Evolutionary conservation across 768 basidiomycete genomes (phyloP), one percentile per base, ranked within the genome.

Genomic region (Amanita rubescens): DNA sequence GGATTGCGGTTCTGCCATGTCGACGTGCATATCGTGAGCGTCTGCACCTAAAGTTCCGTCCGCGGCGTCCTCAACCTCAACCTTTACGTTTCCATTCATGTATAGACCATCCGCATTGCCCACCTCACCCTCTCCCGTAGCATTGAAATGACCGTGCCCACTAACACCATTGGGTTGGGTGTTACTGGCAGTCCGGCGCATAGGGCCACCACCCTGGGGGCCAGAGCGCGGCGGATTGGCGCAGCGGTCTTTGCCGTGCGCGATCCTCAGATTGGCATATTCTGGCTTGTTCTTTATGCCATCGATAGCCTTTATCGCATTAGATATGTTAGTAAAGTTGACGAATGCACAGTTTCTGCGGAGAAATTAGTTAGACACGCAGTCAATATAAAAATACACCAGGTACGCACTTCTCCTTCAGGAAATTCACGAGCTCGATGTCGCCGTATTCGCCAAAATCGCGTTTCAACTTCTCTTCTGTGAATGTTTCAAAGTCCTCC

Each of bases 291-390:
- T 81, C 80, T 95, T 95, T 69, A 96, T 81, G 7, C 85, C 87
- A 54, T 98, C 95, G 62, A 98, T 94, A n/a, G 95, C 94, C 74
- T 97, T 97, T 76, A 94, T 93, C 11, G 94, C 93, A 64, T 94
- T 94, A 48, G 86, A 84, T 59, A 96, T 83, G 71, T 94, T 94
- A 32, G 93, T 95, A 60, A 94, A 95, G 74, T 95, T 96, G 63
- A 93, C 87, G 65, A 94, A 99, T 27, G 91, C 92, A 65, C 93
- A 94, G 71, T 93, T 92, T 80, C 90, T 94, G 52, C 20, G 12
- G 56, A 41, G 32, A 49, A 25, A 49, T 22, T 51, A 33, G 55
- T 24, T 39, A 49, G 41, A 41, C 35, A 30, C 61, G 14, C 4
- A 38, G 38, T 30, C 17, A 17, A 25, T 4, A 14, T 15, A 10